Evolutionary conservation across 2,329 filamentous ascomycete genomes (phyloP), one percentile per base, ranked within the genome.

Genomic region (Cladosporium sp.): DNA sequence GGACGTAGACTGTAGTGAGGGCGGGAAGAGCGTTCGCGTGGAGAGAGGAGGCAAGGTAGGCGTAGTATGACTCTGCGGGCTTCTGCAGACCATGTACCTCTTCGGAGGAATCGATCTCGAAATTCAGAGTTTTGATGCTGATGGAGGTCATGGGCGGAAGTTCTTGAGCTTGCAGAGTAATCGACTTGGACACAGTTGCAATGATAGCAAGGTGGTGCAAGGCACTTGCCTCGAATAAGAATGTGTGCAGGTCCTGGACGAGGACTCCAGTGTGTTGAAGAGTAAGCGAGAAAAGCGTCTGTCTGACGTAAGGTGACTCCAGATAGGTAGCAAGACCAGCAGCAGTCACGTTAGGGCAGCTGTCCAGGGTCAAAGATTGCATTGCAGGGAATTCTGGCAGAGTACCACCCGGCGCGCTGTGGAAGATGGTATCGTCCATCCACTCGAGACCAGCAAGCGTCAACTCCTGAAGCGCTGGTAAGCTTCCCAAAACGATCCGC

Each of bases 1-100:
- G 86, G 14, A 96, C 92, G 66, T 95, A 96, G 7, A 97, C 79
- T 18, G 84, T 81, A 34, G 78, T 78, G 8, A 97, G 77, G 34
- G 79, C 80, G 1, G 90, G 89, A 7, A 97, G 77, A 7, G 82
- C 80, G 56, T 85, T 86, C 13, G 83, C 80, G 55, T 93, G 81
- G 32, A 97, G 80, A 0, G 89, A 95, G n/a, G 81, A 81, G 22
- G 89, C 84, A 16, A 97, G 81, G 69, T 95, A 95, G 56, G 82
- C 81, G 70, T 96, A 95, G 72, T 95, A 95, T 14, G 77, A 79
- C 19, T 74, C 71, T 6, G 75, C 72, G 1, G 78, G 74, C 46
- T 77, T 74, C 46, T 79, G 67, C 9, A 73, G 70, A 55, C 82
- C 86, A 9, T 83, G 77, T 18, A 82, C 80, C 0, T 80, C 73